Percentiles rank a stretch among this genome's conserved stretches.
Evolutionary conservation across 2,329 filamentous ascomycete species (phyloP).

Genomic region (Aspergillus sp.): DNA sequence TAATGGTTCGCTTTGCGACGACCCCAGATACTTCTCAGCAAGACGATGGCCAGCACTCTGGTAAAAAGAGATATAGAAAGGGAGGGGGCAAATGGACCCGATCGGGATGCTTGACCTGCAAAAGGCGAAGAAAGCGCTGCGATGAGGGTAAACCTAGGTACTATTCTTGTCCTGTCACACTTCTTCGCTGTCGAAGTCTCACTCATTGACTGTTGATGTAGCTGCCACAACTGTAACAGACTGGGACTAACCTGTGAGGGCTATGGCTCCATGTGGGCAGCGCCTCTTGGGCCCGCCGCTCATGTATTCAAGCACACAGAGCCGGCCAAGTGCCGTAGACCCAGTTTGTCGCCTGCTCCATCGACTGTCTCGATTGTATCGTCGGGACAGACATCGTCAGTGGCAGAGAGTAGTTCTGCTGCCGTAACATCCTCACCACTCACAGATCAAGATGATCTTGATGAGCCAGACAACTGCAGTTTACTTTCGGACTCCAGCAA

Average conservation of each 20-base stretch:
- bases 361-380: slow-evolving; percentile 17
- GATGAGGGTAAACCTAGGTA: slow-evolving; percentile 40
- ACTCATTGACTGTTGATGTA: slow-evolving; percentile 20
- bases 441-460: slow-evolving; percentile 1
- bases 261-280: slow-evolving; percentile 38
- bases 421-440: not conserved
- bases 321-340: slow-evolving; percentile 21
- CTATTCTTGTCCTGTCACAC: not conserved
- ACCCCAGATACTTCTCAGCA: not conserved
- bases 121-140: slow-evolving; percentile 38
- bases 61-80: slow-evolving; percentile 24
- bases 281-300: slow-evolving; percentile 33
- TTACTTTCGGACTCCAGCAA: not conserved
- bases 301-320: slow-evolving; percentile 27
- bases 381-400: slow-evolving; percentile 2
- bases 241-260: slow-evolving; percentile 38
- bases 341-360: slow-evolving; percentile 19
- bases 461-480: not conserved
- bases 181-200: not conserved
- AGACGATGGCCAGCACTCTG: not conserved
- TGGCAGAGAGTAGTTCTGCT: slow-evolving; percentile 1
- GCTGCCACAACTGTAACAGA: slow-evolving; percentile 32
- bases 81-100: slow-evolving; percentile 38
- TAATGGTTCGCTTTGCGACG: slow-evolving; percentile 6
- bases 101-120: slow-evolving; percentile 42